phyloP scores from a whole-genome alignment of 2,329 filamentous ascomycete genomes.

The Fusarium floridanum region DNA sequence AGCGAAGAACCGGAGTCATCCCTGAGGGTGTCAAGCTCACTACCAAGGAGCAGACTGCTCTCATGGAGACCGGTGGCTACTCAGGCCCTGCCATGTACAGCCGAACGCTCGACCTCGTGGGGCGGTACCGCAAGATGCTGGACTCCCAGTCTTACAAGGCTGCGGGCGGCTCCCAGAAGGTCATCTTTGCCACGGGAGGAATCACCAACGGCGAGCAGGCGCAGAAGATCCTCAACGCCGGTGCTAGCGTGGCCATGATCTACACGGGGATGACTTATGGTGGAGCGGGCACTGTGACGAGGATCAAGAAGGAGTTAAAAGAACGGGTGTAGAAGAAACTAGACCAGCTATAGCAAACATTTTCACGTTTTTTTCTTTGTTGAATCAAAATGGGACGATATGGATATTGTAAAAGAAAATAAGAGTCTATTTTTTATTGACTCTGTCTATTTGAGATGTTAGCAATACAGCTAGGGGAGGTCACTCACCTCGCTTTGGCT shows the following conservation, averaged over 20 bases:
- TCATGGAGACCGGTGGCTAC: conserved; percentile 87
- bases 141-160: conserved; percentile 60
- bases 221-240: conserved; percentile 83
- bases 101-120: conserved; percentile 82
- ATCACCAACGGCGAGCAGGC: conserved; percentile 92
- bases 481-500: neutral
- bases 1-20: conserved; percentile 78
- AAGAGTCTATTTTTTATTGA: neutral
- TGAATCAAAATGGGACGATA: conserved; percentile 18
- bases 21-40: conserved; percentile 76
- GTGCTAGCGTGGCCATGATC: conserved; percentile 90
- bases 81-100: conserved; percentile 92
- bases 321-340: conserved; percentile 51
- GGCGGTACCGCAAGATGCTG: conserved; percentile 79
- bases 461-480: neutral
- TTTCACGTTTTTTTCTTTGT: conserved; percentile 40
- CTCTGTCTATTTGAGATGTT: neutral
- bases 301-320: conserved; percentile 74
- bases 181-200: conserved; percentile 93
- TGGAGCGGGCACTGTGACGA: conserved; percentile 73
- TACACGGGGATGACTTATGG: conserved; percentile 83
- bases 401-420: conserved; percentile 3
- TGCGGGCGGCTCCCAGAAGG: conserved; percentile 69
- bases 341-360: conserved; percentile 39
- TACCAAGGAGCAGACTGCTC: conserved; percentile 72